phyloP scores from a whole-genome alignment of 768 basidiomycete genomes.

The Auriscalpium vulgare region DNA sequence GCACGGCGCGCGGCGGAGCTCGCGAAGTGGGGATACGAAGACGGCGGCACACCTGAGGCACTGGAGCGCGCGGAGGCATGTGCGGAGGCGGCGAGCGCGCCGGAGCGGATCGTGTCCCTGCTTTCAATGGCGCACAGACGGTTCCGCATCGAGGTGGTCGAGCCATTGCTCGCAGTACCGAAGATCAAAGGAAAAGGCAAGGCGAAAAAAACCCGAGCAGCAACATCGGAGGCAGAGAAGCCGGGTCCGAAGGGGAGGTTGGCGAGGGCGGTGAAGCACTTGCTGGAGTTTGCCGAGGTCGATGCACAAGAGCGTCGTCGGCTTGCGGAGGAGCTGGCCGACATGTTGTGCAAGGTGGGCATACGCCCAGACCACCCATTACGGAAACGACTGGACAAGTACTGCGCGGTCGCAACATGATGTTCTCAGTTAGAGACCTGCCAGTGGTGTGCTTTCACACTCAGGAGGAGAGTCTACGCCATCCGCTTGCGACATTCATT shows the following conservation, averaged over 20 bases:
- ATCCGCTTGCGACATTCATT: too few relatives aligned
- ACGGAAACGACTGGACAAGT: slow-evolving; percentile 61
- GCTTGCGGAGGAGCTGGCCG: slow-evolving; percentile 44
- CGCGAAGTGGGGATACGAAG: slow-evolving; percentile 62
- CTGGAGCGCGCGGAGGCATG: slow-evolving; percentile 55
- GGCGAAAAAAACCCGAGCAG: slow-evolving; percentile 35
- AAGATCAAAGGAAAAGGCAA: slow-evolving; percentile 45
- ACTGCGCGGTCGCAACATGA: slow-evolving; percentile 8
- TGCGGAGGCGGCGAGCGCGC: slow-evolving; percentile 66
- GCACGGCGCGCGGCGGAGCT: slow-evolving; percentile 57
- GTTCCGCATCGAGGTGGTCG: slow-evolving; percentile 66
- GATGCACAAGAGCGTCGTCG: slow-evolving; percentile 37
- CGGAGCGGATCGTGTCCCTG: slow-evolving; percentile 59
- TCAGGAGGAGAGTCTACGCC: too few relatives aligned
- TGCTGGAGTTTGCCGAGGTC: slow-evolving; percentile 46
- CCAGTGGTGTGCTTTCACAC: too few relatives aligned
- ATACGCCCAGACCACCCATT: slow-evolving; percentile 59
- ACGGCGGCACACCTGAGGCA: slow-evolving; percentile 38
- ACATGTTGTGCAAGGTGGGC: slow-evolving; percentile 42
- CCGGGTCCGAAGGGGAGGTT: slow-evolving; percentile 54
- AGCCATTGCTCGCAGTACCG: slow-evolving; percentile 60
- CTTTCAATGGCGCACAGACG: slow-evolving; percentile 58
- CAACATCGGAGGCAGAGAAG: slow-evolving; percentile 29
- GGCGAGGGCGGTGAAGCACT: slow-evolving; percentile 56
- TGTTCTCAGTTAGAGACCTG: not conserved